Percentiles rank a stretch among this genome's conserved stretches.
These are phyloP conservation scores for Boletus vinaceobasis DNA, from an alignment of 768 basidiomycete species.

Conservation along the genomic window DNA sequence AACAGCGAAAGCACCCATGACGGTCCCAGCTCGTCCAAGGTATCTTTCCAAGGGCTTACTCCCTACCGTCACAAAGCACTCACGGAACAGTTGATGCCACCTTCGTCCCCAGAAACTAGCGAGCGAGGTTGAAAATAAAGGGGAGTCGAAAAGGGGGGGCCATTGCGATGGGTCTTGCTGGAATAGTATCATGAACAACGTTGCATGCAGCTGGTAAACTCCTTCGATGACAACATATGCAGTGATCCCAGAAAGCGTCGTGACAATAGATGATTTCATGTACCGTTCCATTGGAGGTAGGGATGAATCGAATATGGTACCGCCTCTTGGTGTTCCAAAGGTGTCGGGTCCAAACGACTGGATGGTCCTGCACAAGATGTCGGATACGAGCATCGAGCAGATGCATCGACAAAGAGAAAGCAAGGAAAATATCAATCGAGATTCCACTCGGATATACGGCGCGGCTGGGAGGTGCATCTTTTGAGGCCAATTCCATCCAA, in stretches of 20 bases:
- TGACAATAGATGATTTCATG: slow-evolving; percentile 42
- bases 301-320: slow-evolving; percentile 36
- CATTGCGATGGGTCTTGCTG: slow-evolving; percentile 50
- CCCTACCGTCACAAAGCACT: slow-evolving; percentile 53
- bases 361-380: not conserved
- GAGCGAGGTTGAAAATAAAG: slow-evolving; percentile 59
- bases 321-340: slow-evolving; percentile 33
- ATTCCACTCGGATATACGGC: slow-evolving; percentile 16
- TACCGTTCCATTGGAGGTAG: slow-evolving; percentile 34
- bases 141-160: slow-evolving; percentile 61
- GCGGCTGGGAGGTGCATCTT: slow-evolving; percentile 10
- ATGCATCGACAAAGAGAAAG: slow-evolving; percentile 12
- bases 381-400: slow-evolving; percentile 3
- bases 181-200: slow-evolving; percentile 46
- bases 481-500: slow-evolving; percentile 26
- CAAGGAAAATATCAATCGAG: slow-evolving; percentile 15
- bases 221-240: slow-evolving; percentile 46
- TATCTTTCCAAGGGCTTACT: slow-evolving; percentile 39
- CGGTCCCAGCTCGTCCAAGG: slow-evolving; percentile 45
- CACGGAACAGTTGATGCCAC: slow-evolving; percentile 72
- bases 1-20: slow-evolving; percentile 56
- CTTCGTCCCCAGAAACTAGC: slow-evolving; percentile 55
- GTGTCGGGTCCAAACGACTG: slow-evolving; percentile 37
- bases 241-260: slow-evolving; percentile 40
- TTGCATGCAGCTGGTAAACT: slow-evolving; percentile 39